Evolutionary conservation across 116 monocot species (phyloP), one percentile per base, ranked within the genome.

Genomic region (Iris pallida): DNA sequence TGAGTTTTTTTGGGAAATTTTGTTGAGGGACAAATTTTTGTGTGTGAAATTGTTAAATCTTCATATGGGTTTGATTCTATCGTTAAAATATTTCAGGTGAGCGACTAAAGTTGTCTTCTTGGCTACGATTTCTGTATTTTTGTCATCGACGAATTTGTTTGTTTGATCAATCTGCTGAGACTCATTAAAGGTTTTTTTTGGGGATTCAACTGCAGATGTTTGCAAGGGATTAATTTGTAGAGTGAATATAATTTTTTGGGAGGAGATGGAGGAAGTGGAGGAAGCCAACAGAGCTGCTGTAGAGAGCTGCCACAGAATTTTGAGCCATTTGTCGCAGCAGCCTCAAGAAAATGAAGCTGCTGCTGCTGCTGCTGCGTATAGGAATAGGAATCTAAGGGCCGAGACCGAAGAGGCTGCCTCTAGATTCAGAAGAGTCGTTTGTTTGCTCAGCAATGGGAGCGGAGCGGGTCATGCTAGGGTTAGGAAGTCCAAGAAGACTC

Each of bases 181-280:
- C n/a, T n/a, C n/a, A 30, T 30, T 30, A 30, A 30, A 30, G 30
- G 30, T 30, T 30, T 30, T 30, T 30, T 30, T 30, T 30, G 30
- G 30, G 30, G 30, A 30, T 30, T 30, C 30, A 30, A 30, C 30
- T 30, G 30, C 30, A 30, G 30, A 30, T 30, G 30, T 30, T 30
- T 30, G 30, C 3, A 30, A 30, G 30, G 30, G 30, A 30, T 30
- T 30, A 30, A n/a, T 46, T 45, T 47, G 0, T 54, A 54, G 66
- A 66, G 42, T 53, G 11, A 53, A 18, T 67, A 7, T 51, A 51
- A 15, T 12, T 55, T 30, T 30, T 30, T 30, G 30, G 30, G 30
- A 30, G 53, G 54, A 43, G 73, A 92, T 92, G 96, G 96, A 92
- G 72, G 87, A 87, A 66, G 79, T 89, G 63, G 92, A 89, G 71